Percentiles rank a stretch among this genome's conserved stretches.
These are phyloP conservation scores for Penicillium sp. DNA, from an alignment of 2,329 filamentous ascomycete species.

Conservation along the genomic window DNA sequence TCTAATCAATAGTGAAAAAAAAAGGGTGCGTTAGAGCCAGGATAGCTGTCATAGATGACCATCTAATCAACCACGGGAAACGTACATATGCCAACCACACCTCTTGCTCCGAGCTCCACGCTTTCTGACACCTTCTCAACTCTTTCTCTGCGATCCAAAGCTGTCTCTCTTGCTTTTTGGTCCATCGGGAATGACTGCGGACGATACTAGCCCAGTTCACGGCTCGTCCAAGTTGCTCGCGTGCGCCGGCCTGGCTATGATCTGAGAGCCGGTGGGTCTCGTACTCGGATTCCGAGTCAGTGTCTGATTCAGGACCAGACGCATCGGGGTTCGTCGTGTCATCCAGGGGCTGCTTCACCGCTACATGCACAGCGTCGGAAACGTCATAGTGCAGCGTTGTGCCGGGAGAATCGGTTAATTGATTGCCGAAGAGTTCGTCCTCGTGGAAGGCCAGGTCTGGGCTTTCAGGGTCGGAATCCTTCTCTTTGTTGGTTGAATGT, in stretches of 20 bases:
- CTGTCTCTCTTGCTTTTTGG: conserved; percentile 28
- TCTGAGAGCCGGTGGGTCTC: conserved; percentile 7
- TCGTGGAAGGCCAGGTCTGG: conserved; percentile 3
- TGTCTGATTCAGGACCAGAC: neutral
- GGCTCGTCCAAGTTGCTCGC: conserved; percentile 19
- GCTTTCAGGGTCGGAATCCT: neutral
- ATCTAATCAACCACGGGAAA: conserved; percentile 6
- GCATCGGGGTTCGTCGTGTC: neutral
- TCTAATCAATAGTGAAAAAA: conserved; percentile 16
- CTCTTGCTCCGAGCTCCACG: conserved; percentile 38
- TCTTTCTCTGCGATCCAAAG: conserved; percentile 28
- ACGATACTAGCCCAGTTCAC: conserved; percentile 34
- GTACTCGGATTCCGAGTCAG: conserved; percentile 13
- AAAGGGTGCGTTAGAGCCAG: neutral
- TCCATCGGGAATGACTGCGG: conserved; percentile 28
- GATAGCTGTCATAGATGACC: neutral
- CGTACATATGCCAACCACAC: conserved; percentile 36
- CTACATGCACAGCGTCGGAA: conserved; percentile 20
- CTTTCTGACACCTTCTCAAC: conserved; percentile 34
- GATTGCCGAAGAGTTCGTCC: neutral
- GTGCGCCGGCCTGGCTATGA: conserved; percentile 10
- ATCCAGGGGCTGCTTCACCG: conserved; percentile 20
- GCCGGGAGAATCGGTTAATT: conserved; percentile 2
- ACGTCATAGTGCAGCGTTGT: conserved; percentile 20
- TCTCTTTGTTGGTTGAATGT: conserved; percentile 11